Evolutionary conservation across 257 asterid species (phyloP), one percentile per base, ranked within the genome.

Genomic region (Orobanche coerulescens): DNA sequence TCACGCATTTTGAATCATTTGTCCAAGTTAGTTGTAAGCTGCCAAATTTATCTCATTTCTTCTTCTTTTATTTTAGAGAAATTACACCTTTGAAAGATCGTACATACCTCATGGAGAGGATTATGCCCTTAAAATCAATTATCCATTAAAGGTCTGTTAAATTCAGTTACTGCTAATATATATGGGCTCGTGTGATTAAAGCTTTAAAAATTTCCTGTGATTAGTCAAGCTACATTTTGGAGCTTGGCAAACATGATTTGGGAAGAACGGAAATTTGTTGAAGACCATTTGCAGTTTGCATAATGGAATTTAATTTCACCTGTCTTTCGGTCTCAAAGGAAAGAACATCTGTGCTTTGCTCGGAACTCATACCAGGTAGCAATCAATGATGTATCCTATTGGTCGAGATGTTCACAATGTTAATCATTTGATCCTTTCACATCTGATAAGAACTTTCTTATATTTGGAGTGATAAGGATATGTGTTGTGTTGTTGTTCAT

Each of bases 81-180:
- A 78, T 72, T 93, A 84, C 80, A 97, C 99, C 49, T 93, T 93
- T 76, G 99, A 93, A 75, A 77, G 95, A 58, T 69, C 83, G 71
- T 96, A 89, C 69, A 46, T 93, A 63, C 92, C 99, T 48, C 86
- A 64, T 5, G 97, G 97, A 36, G 95, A 93, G 77, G 83, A 81
- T 76, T 86, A 82, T 67, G 85, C 71, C 66, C 85, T 93, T 66
- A 93, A 93, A 80, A 80, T 93, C 71, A 89, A 67, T 53, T 93
- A 93, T 64, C 94, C 94, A 10, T 83, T 79, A 76, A 93, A 93
- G 87, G 99, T 92, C 74, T 61, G 36, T 50, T 28, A 20, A 28
- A n/a, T n/a, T n/a, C n/a, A n/a, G n/a, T n/a, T n/a, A n/a, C n/a
- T n/a, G n/a, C n/a, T n/a, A n/a, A n/a, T n/a, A n/a, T n/a, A n/a